Conservation (phyloP, 2,329 filamentous ascomycete species). For the Botryosphaeria dothidea region DNA sequence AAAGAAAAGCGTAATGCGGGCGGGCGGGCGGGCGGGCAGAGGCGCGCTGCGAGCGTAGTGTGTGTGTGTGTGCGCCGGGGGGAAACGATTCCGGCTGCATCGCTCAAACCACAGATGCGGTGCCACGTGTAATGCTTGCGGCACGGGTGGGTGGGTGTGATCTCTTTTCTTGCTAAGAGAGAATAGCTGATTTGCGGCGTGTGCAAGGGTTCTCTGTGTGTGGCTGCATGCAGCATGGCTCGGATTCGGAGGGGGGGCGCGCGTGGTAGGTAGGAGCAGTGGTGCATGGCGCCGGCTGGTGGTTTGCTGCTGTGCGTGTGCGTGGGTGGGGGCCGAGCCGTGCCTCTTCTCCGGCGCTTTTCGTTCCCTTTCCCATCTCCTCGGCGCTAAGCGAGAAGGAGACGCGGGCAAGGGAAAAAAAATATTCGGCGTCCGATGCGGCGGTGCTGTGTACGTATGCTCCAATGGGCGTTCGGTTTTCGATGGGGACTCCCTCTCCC, state of each 20-base stretch:
- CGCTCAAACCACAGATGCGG: slow-evolving; percentile 16
- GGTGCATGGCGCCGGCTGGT: neutral
- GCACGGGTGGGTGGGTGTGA: neutral
- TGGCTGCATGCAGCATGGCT: too few species aligned
- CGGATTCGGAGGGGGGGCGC: neutral
- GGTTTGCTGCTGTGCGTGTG: neutral
- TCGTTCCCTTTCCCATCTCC: too few species aligned
- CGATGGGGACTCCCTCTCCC: too few species aligned
- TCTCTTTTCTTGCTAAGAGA: neutral
- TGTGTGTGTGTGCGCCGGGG: slow-evolving; percentile 3
- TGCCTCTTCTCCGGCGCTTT: slow-evolving; percentile 13
- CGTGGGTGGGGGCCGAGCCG: slow-evolving; percentile 19
- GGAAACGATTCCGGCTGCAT: neutral
- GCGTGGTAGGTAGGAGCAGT: neutral
- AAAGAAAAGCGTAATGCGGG: too few species aligned
- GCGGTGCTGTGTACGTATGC: too few species aligned
- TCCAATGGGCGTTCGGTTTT: too few species aligned
- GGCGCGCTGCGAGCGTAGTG: neutral
- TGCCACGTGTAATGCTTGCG: slow-evolving; percentile 21
- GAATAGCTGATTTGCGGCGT: too few species aligned
- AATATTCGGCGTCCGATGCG: neutral
- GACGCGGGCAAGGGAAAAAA: neutral
- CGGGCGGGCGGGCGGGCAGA: too few species aligned
- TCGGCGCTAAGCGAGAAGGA: slow-evolving; percentile 10
- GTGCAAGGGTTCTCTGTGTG: too few species aligned